Evolutionary conservation across 176 grass and related monocot genomes (phyloP).

Genomic region (Cenchrus purpureus): DNA sequence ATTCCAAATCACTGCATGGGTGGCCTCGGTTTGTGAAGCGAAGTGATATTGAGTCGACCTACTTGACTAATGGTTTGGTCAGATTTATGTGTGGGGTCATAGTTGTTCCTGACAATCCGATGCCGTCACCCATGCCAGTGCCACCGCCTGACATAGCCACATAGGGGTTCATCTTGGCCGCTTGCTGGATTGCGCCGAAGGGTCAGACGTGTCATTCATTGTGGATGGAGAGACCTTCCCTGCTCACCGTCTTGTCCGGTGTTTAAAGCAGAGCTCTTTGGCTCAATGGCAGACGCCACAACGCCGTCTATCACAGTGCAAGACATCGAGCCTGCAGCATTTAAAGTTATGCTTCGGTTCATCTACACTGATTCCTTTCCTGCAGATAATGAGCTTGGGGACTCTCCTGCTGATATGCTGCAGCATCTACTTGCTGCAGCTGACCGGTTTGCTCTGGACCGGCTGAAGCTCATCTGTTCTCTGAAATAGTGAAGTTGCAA

Average conservation of each 20-base stretch:
- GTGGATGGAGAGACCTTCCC: not conserved
- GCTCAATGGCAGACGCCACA: not conserved
- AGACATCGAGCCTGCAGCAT: not conserved
- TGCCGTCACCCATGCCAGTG: not conserved
- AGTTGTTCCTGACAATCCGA: not conserved
- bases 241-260: not conserved
- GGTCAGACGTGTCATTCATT: constrained; percentile 2
- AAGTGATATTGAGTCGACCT: not conserved
- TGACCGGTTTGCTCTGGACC: not conserved
- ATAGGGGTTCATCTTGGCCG: constrained; percentile 26
- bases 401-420: not conserved
- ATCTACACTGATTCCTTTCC: not conserved
- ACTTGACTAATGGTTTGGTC: not conserved
- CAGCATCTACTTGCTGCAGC: not conserved
- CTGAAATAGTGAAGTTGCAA: no score
- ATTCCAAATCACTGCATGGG: no score
- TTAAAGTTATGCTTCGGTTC: not conserved
- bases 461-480: not conserved
- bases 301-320: not conserved
- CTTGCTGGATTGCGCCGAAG: constrained; percentile 5
- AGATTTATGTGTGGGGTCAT: not conserved
- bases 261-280: not conserved
- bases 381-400: not conserved
- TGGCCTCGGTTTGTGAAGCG: not conserved
- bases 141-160: not conserved